phyloP scores from a whole-genome alignment of 768 basidiomycete species.

The Chalciporus chontae region DNA sequence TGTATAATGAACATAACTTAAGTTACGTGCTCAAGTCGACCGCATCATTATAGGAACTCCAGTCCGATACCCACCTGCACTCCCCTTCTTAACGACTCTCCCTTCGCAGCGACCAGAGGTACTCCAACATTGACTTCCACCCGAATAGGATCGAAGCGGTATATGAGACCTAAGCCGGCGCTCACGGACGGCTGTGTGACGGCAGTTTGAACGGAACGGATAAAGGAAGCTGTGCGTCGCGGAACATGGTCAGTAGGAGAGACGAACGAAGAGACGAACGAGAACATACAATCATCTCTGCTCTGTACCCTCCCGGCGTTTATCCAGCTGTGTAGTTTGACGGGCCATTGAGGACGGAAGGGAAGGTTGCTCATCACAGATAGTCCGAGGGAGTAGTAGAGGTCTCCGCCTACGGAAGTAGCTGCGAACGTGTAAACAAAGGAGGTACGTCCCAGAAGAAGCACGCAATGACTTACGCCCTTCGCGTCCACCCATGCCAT shows the following conservation, averaged over 20 bases:
- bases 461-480: constrained; percentile 44
- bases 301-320: constrained; percentile 77
- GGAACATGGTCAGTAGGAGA: background rate
- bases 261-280: background rate
- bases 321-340: constrained; percentile 76
- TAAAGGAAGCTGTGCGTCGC: constrained; percentile 4
- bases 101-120: constrained; percentile 66
- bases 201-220: constrained; percentile 12
- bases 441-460: background rate
- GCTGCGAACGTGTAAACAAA: constrained; percentile 36
- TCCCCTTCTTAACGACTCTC: constrained; percentile 66
- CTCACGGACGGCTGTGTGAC: constrained; percentile 57
- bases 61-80: constrained; percentile 80
- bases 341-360: constrained; percentile 72
- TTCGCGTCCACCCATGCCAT: constrained; percentile 76
- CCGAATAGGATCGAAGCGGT: constrained; percentile 78
- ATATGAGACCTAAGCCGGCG: constrained; percentile 79
- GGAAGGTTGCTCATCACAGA: constrained; percentile 77
- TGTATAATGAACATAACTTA: background rate
- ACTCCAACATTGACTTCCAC: constrained; percentile 87
- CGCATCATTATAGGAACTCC: constrained; percentile 58
- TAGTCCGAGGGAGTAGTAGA: constrained; percentile 74
- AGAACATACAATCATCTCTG: constrained; percentile 51
- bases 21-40: background rate
- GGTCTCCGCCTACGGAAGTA: constrained; percentile 83